Evolutionary conservation across 352 stramenopile species (phyloP).

Genomic region (Globisporangium camurandrum): DNA sequence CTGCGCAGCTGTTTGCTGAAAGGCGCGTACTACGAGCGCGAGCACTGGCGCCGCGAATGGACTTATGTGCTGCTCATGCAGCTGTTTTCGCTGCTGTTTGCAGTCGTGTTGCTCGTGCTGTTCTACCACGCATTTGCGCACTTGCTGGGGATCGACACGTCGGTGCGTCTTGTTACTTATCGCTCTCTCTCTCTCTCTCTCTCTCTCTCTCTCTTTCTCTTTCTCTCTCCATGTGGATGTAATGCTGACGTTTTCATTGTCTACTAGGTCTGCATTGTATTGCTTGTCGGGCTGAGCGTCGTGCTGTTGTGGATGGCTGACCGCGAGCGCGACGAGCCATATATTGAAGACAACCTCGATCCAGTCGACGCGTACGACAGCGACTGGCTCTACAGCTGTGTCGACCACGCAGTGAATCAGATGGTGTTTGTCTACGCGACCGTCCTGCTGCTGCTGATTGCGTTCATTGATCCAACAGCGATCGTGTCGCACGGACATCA

Average conservation of each 20-base stretch:
- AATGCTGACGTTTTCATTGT: too few species aligned
- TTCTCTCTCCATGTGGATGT: not conserved
- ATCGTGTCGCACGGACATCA: constrained; percentile 75
- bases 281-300: constrained; percentile 41
- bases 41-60: constrained; percentile 59
- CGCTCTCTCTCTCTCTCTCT: not conserved
- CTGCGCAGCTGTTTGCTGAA: constrained; percentile 50
- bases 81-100: constrained; percentile 38
- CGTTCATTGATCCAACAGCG: constrained; percentile 51
- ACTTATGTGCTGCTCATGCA: constrained; percentile 51
- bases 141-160: constrained; percentile 41
- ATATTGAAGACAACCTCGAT: constrained; percentile 44
- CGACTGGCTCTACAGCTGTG: constrained; percentile 68
- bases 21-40: constrained; percentile 54
- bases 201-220: not conserved
- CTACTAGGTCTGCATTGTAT: constrained; percentile 41
- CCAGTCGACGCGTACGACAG: constrained; percentile 70
- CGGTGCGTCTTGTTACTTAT: too few species aligned
- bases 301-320: constrained; percentile 68
- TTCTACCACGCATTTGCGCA: constrained; percentile 56
- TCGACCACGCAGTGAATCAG: constrained; percentile 79
- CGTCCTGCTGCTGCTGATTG: constrained; percentile 45
- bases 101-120: constrained; percentile 48
- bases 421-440: constrained; percentile 70
- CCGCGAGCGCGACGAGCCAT: constrained; percentile 45